phyloP scores from a whole-genome alignment of 2,329 filamentous ascomycete genomes.

The Xylaria sp. region DNA sequence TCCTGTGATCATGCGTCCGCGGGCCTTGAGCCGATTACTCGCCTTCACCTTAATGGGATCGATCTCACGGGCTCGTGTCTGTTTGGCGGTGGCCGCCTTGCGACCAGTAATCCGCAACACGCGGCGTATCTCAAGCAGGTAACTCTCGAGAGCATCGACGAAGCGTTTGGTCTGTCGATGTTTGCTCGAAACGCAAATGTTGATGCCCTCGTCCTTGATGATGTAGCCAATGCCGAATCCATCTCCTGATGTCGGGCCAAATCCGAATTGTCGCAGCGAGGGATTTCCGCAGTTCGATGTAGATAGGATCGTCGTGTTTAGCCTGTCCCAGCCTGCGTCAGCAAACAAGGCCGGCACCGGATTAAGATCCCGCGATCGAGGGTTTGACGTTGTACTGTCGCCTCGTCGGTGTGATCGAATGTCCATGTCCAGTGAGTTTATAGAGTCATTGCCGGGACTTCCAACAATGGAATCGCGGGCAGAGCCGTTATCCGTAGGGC shows the following conservation, averaged over 20 bases:
- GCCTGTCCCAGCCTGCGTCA: constrained; percentile 90
- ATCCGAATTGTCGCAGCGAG: constrained; percentile 92
- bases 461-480: constrained; percentile 59
- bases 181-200: constrained; percentile 91
- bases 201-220: constrained; percentile 93
- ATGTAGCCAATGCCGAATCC: constrained; percentile 99
- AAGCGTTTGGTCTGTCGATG: constrained; percentile 93
- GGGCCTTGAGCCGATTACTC: constrained; percentile 69
- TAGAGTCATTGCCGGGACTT: constrained; percentile 64
- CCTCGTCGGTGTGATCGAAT: constrained; percentile 57
- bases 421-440: constrained; percentile 56
- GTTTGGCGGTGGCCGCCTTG: constrained; percentile 54
- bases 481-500: constrained; percentile 63
- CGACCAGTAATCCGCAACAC: constrained; percentile 76
- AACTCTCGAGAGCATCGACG: constrained; percentile 88
- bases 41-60: constrained; percentile 53
- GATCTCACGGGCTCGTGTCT: constrained; percentile 65
- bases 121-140: constrained; percentile 89
- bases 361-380: constrained; percentile 52
- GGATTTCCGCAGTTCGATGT: constrained; percentile 99
- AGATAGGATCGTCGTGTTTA: constrained; percentile 93
- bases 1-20: constrained; percentile 76
- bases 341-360: constrained; percentile 82
- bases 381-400: constrained; percentile 64
- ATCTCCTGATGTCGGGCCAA: constrained; percentile 91